Conservation (phyloP, 805 yeast genomes). For the Kodamaea restingae region DNA sequence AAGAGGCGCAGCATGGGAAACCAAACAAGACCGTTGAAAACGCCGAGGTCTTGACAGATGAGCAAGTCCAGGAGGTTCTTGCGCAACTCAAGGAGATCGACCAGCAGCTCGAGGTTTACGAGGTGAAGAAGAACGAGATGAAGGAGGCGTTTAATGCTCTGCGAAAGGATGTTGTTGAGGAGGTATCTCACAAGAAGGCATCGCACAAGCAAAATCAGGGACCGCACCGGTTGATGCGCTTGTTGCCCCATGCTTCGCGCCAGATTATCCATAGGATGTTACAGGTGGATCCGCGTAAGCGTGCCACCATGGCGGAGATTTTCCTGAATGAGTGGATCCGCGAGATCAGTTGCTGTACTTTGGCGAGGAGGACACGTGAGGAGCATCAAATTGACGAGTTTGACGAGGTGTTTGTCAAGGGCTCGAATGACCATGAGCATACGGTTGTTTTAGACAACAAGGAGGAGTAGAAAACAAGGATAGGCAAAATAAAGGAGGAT, state of each 20-base stretch:
- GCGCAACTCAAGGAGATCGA: constrained; percentile 37
- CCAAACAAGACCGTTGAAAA: constrained; percentile 16
- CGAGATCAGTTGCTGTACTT: constrained; percentile 60
- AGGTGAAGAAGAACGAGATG: constrained; percentile 31
- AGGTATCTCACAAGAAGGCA: constrained; percentile 25
- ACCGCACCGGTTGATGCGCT: constrained; percentile 75
- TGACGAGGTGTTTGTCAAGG: constrained; percentile 37
- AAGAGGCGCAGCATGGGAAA: no score
- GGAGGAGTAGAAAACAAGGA: constrained; percentile 2
- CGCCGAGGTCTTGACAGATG: constrained; percentile 30
- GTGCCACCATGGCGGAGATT: constrained; percentile 67
- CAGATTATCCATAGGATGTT: constrained; percentile 69
- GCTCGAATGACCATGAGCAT: constrained; percentile 39
- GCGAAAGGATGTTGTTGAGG: constrained; percentile 13
- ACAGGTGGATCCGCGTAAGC: constrained; percentile 51
- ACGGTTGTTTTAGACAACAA: constrained; percentile 25
- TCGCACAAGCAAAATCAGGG: constrained; percentile 65
- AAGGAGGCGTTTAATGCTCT: constrained; percentile 27
- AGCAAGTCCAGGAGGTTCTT: constrained; percentile 29
- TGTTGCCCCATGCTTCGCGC: constrained; percentile 79
- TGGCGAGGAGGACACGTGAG: constrained; percentile 19
- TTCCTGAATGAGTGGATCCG: constrained; percentile 68
- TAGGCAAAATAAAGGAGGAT: not conserved
- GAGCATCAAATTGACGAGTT: constrained; percentile 25
- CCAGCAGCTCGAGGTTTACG: constrained; percentile 33